These are phyloP conservation scores for Eucalyptus paniculata DNA, from an alignment of 345 rosid species.

Conservation along the genomic window DNA sequence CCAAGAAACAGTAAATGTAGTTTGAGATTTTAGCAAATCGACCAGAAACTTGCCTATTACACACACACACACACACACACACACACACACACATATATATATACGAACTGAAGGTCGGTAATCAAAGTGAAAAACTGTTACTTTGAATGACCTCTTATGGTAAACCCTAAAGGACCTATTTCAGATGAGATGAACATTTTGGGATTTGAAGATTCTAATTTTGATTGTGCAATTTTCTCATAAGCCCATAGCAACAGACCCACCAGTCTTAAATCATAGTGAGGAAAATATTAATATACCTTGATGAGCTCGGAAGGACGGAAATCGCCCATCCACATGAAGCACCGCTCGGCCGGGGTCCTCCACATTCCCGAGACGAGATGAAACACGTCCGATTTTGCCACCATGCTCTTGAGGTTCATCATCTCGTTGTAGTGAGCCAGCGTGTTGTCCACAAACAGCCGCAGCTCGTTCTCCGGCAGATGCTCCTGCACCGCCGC, in stretches of 20 bases:
- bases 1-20: neutral
- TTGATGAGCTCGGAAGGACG: slow-evolving; percentile 96
- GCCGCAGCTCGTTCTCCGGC: slow-evolving; percentile 76
- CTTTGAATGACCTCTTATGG: neutral
- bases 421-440: slow-evolving; percentile 76
- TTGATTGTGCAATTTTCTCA: neutral
- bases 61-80: neutral
- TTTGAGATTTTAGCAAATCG: neutral
- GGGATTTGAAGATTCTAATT: neutral
- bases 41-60: neutral
- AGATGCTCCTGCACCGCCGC: slow-evolving; percentile 87
- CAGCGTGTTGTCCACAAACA: slow-evolving; percentile 67
- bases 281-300: slow-evolving; percentile 20
- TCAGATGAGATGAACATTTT: neutral
- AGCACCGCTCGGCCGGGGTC: slow-evolving; percentile 98
- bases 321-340: slow-evolving; percentile 96
- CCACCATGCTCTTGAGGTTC: slow-evolving; percentile 66
- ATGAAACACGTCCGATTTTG: slow-evolving; percentile 84
- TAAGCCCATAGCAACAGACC: neutral
- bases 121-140: neutral
- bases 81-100: too few species aligned
- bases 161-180: neutral
- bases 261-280: too few species aligned
- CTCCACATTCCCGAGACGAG: slow-evolving; percentile 93
- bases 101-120: neutral